Evolutionary conservation across 2,329 filamentous ascomycete genomes (phyloP).

Genomic region (Ophiosphaerella narmari): DNA sequence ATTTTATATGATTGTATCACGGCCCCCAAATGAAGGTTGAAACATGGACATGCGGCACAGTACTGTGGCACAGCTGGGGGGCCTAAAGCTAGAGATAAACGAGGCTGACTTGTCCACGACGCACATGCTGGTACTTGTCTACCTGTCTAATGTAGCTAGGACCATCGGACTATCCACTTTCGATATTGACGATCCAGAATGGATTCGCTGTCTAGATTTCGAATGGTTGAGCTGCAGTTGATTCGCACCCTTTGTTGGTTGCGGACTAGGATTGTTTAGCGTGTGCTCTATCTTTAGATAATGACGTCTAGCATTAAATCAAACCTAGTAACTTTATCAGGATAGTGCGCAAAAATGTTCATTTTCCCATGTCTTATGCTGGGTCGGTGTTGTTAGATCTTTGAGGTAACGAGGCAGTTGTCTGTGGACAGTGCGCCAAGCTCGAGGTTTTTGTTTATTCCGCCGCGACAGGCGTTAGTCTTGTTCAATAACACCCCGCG

Average conservation of each 20-base stretch:
- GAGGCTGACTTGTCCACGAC: no score
- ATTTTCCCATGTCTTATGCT: neutral
- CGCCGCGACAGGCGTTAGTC: constrained; percentile 4
- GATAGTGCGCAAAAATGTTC: no score
- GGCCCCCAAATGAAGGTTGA: neutral
- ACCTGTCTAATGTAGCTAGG: no score
- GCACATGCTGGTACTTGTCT: no score
- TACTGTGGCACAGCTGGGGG: neutral
- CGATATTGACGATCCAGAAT: no score
- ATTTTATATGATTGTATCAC: neutral
- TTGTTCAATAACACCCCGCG: constrained; percentile 8
- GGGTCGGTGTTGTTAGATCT: neutral
- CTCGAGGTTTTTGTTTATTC: constrained; percentile 8
- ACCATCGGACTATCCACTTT: no score
- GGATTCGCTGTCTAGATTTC: no score
- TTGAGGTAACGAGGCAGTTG: neutral
- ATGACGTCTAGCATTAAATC: constrained; percentile 17
- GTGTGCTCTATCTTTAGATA: constrained; percentile 10
- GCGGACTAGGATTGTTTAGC: constrained; percentile 7
- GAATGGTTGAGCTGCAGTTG: no score
- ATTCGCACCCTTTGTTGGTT: neutral
- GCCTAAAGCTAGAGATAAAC: neutral
- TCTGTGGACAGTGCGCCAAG: constrained; percentile 9
- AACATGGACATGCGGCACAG: neutral
- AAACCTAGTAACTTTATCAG: neutral